Evolutionary conservation across 495 filamentous ascomycete genomes (phyloP), one percentile per base, ranked within the genome.

Genomic region (Aspergillus mulundensis): DNA sequence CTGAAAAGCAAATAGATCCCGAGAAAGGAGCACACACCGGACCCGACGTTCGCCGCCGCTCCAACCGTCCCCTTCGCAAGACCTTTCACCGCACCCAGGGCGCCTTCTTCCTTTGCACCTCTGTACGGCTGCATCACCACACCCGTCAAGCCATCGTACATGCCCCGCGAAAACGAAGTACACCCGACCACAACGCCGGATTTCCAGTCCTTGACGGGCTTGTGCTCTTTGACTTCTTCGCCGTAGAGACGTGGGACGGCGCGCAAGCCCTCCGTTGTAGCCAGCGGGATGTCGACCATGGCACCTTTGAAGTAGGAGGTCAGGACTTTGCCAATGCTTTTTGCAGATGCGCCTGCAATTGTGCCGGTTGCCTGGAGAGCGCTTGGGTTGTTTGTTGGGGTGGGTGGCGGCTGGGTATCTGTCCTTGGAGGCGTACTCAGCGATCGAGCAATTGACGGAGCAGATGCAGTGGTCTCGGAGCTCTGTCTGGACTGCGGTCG

Each of bases 221-320:
- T 63, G 20, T 72, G 62, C 23, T 70, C 61, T 21, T 60, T 62
- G 23, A 77, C 80, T 50, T 75, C 73, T 57, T 84, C 85, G 5
- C 88, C 88, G 60, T 90, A 90, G 1, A 95, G 74, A 0, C 88
- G 81, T 0, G 91, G 91, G 0, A 89, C 87, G 59, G 91, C 91
- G 65, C 93, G 88, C 56, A 93, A 87, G 1, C 90, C 90, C 62
- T 92, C 89, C 3, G 87, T 83, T 2, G 92, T 65, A 0, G 90
- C 88, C 1, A 91, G 70, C 5, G 81, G 79, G 19, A 94, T 75
- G 60, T 91, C 86, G 56, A 92, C 84, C 15, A 71, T 28, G 8
- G 69, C 50, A 1, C 71, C 73, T 54, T 71, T 76, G 53, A 65
- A 70, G 45, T 65, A 64, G 24, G 61, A 54, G 3, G 65, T 62